Evolutionary conservation across 2,329 filamentous ascomycete genomes (phyloP), one percentile per base, ranked within the genome.

Genomic region (Fusarium xylarioides): DNA sequence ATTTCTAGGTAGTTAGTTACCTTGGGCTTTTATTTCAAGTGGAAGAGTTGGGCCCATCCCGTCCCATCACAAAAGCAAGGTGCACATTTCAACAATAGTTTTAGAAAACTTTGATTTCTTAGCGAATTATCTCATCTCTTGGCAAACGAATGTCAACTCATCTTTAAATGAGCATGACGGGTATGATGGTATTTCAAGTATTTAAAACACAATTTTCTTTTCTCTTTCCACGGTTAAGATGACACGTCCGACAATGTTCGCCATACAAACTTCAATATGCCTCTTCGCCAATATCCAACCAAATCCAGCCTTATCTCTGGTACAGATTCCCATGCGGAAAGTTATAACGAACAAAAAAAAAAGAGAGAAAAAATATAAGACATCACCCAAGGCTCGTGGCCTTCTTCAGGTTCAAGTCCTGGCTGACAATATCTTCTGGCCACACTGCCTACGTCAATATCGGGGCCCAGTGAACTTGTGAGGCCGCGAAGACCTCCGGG

Each of bases 151-250:
- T 66, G 59, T 72, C 66, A 65, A 43, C 50, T 58, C 52, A 64
- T 65, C 35, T 47, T n/a, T 59, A 32, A 43, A 67, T 49, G 63
- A 70, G 54, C 40, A 63, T 73, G 61, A 55, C 61, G 61, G 65
- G 68, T 73, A 68, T 73, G 70, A 63, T 74, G 71, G 74, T 74
- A 76, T 76, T 69, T 76, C 70, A 60, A 76, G 66, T 69, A 70
- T 63, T 58, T 42, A 73, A 75, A 63, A 69, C 64, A 42, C 61
- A 59, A 61, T 60, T 64, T 70, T 49, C 71, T 55, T 55, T 50
- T 2, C 19, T 59, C 64, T 19, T 6, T 28, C 49, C 56, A 55
- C 50, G 23, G 56, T 68, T 52, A 58, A 58, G 46, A 69, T 44
- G 42, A 43, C 67, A 47, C 42, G 54, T 46, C 68, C 58, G 66